Evolutionary conservation across 2,329 filamentous ascomycete species (phyloP).

Genomic region (Cryphonectria nitschkei): DNA sequence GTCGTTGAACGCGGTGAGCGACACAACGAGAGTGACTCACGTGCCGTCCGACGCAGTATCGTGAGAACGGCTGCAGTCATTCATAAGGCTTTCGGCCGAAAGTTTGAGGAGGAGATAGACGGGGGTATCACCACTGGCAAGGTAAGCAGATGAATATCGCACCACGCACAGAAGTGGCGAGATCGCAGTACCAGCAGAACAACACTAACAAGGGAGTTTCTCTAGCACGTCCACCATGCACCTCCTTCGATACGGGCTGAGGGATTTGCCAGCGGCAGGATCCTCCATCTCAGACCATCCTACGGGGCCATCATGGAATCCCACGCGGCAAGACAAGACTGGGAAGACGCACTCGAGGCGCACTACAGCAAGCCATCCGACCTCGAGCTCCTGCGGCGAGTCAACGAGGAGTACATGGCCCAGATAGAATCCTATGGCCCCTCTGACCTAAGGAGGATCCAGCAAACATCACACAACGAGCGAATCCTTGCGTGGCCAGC

Average conservation of each 20-base stretch:
- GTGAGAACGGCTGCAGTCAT: neutral
- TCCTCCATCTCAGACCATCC: neutral
- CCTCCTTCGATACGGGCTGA: neutral
- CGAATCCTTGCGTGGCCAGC: neutral
- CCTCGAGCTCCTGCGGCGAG: neutral
- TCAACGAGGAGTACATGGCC: constrained; percentile 1
- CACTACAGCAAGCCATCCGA: neutral
- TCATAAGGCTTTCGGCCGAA: neutral
- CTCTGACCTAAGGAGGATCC: neutral
- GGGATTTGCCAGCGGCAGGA: neutral
- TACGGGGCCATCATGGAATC: constrained; percentile 1
- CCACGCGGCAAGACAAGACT: neutral
- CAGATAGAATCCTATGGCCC: neutral
- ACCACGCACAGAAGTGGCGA: neutral
- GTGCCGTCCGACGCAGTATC: neutral
- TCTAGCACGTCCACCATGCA: neutral
- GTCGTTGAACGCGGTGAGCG: neutral
- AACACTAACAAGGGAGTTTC: neutral
- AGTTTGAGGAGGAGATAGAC: constrained; percentile 1
- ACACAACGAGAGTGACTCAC: neutral
- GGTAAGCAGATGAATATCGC: neutral
- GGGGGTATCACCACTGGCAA: neutral
- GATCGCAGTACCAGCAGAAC: neutral
- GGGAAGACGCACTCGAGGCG: neutral
- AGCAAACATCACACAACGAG: neutral